A percentile compares a stretch with the other conserved stretches of the same genome.
These are phyloP conservation scores for Celoporthe dispersa DNA, from an alignment of 2,329 filamentous ascomycete genomes.

Conservation along the genomic window DNA sequence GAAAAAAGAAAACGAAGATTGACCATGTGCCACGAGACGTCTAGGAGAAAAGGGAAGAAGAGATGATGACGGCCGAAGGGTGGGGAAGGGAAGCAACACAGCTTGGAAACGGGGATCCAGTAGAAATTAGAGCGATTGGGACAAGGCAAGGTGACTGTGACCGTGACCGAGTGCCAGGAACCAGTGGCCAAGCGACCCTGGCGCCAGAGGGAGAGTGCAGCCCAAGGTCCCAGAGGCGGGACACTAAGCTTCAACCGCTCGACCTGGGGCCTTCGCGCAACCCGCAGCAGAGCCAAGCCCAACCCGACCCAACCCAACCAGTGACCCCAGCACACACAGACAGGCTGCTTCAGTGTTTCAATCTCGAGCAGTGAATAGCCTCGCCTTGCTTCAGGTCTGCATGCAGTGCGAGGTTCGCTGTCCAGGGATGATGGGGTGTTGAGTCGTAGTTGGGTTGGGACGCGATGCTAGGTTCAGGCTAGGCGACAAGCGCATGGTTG, in stretches of 20 bases:
- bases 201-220: slow-evolving; percentile 18
- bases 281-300: slow-evolving; percentile 19
- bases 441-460: background rate
- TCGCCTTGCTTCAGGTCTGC: background rate
- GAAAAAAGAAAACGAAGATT: slow-evolving; percentile 26
- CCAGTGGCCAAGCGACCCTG: slow-evolving; percentile 20
- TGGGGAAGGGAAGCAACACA: slow-evolving; percentile 22
- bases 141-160: slow-evolving; percentile 24
- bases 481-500: background rate
- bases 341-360: background rate
- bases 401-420: background rate
- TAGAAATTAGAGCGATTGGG: slow-evolving; percentile 20
- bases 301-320: background rate
- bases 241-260: slow-evolving; percentile 27
- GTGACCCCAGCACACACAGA: background rate
- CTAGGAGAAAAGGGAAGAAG: slow-evolving; percentile 14
- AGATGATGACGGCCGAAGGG: slow-evolving; percentile 23
- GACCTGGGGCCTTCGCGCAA: slow-evolving; percentile 17
- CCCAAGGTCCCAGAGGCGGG: slow-evolving; percentile 15
- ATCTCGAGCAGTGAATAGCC: background rate
- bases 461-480: background rate
- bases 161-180: slow-evolving; percentile 23
- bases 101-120: slow-evolving; percentile 22
- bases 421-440: background rate
- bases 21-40: slow-evolving; percentile 22